Evolutionary conservation across 2,329 filamentous ascomycete genomes (phyloP).

Genomic region (Paraconiothyrium brasiliense): DNA sequence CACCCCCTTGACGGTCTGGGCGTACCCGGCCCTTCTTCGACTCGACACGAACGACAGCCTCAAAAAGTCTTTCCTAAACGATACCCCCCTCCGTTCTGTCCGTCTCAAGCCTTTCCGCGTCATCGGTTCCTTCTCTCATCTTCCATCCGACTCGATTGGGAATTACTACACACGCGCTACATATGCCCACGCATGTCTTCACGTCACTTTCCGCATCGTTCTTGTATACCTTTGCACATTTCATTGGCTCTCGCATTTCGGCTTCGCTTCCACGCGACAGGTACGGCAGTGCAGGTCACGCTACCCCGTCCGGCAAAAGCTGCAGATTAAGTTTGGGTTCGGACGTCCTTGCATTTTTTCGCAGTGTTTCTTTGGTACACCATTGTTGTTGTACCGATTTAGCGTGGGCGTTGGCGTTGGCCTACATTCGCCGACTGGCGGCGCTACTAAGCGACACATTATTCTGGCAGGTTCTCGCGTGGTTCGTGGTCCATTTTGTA

Average conservation of each 20-base stretch:
- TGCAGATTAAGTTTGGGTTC: conserved; percentile 2
- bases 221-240: background rate
- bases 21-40: conserved; percentile 2
- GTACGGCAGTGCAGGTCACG: conserved; percentile 10
- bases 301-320: conserved; percentile 1
- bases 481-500: no score
- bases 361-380: conserved; percentile 11
- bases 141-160: background rate
- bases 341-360: background rate
- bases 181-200: background rate
- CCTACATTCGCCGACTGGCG: background rate
- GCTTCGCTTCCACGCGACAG: background rate
- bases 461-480: background rate
- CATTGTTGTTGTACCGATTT: conserved; percentile 16
- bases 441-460: conserved; percentile 15
- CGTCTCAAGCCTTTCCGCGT: conserved; percentile 19
- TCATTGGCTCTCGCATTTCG: background rate
- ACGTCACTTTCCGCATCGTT: background rate
- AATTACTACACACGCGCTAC: background rate
- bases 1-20: background rate
- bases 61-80: conserved; percentile 20
- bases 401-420: conserved; percentile 25
- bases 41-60: background rate
- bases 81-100: conserved; percentile 23
- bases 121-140: conserved; percentile 13